Percentiles rank a stretch among this genome's conserved stretches.
phyloP scores from a whole-genome alignment of 306 rosid genomes.

The Phaseolus lunatus region DNA sequence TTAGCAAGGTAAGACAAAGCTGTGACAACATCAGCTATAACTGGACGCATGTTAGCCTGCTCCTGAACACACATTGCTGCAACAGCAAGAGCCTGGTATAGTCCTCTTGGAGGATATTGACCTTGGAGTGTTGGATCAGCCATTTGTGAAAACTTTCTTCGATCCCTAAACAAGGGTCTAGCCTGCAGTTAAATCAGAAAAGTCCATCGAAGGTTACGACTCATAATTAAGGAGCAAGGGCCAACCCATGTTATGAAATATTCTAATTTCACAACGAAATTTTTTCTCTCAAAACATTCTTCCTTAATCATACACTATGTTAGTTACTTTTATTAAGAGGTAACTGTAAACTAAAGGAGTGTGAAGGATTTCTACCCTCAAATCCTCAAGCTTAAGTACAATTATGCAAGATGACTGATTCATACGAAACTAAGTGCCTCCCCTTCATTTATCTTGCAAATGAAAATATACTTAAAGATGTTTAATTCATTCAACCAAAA shows the following conservation, averaged over 20 bases:
- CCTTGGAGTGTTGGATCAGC: constrained; percentile 93
- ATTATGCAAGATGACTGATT: not conserved
- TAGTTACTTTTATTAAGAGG: not conserved
- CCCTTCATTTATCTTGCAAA: constrained; percentile 9
- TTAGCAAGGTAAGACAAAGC: constrained; percentile 89
- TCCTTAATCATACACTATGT: not conserved
- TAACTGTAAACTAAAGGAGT: constrained; percentile 6
- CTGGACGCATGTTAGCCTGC: constrained; percentile 93
- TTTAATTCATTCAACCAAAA: constrained; percentile 16
- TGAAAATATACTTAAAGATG: not conserved
- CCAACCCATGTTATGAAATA: not conserved
- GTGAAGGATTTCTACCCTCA: constrained; percentile 16
- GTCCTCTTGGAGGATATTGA: constrained; percentile 85
- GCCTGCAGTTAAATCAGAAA: constrained; percentile 66
- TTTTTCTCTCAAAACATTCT: not conserved
- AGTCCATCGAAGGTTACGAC: constrained; percentile 33
- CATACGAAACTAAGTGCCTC: constrained; percentile 4
- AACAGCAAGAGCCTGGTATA: constrained; percentile 95
- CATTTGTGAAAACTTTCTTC: constrained; percentile 81
- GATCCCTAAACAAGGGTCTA: constrained; percentile 80
- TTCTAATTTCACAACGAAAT: constrained; percentile 12
- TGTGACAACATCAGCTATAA: constrained; percentile 92
- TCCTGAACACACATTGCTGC: constrained; percentile 99
- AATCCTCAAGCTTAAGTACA: constrained; percentile 10
- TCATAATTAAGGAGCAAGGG: constrained; percentile 10